Evolutionary conservation across 805 yeast species (phyloP).

Genomic region (Brettanomyces nanus): DNA sequence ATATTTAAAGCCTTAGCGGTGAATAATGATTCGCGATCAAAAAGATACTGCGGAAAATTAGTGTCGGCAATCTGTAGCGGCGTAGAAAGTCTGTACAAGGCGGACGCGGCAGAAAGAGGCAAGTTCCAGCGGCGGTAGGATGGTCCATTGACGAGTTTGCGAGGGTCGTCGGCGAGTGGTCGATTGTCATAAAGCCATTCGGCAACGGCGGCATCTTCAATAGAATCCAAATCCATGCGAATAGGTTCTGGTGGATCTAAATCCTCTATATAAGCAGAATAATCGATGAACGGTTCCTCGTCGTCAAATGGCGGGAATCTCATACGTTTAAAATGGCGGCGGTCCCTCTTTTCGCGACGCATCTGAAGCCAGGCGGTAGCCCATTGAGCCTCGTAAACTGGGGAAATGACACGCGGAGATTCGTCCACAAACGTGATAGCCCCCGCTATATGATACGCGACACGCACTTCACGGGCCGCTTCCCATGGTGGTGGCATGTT

Average conservation of each 20-base stretch:
- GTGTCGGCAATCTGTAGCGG: constrained; percentile 56
- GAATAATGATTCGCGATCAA: constrained; percentile 71
- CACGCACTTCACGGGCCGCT: constrained; percentile 72
- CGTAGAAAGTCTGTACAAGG: constrained; percentile 56
- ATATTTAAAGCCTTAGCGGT: constrained; percentile 87
- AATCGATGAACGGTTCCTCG: constrained; percentile 87
- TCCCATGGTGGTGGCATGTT: constrained; percentile 99
- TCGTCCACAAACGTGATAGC: constrained; percentile 95
- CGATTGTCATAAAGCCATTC: constrained; percentile 79
- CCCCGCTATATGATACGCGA: constrained; percentile 83
- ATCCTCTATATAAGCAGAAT: constrained; percentile 71
- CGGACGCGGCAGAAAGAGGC: constrained; percentile 51
- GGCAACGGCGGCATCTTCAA: constrained; percentile 48
- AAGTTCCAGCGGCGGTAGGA: constrained; percentile 71
- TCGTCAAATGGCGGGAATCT: constrained; percentile 95
- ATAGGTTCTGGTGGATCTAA: constrained; percentile 68
- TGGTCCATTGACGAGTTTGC: constrained; percentile 63
- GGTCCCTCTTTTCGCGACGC: constrained; percentile 90
- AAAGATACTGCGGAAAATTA: constrained; percentile 57
- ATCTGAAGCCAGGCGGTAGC: constrained; percentile 85
- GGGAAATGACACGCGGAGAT: constrained; percentile 84
- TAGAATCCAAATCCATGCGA: constrained; percentile 53
- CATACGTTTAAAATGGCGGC: constrained; percentile 85
- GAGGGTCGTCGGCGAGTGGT: constrained; percentile 54
- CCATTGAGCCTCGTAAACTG: constrained; percentile 93